Evolutionary conservation across 1,139 yeast species (phyloP).

Genomic region (Geotrichum bryndzae): DNA sequence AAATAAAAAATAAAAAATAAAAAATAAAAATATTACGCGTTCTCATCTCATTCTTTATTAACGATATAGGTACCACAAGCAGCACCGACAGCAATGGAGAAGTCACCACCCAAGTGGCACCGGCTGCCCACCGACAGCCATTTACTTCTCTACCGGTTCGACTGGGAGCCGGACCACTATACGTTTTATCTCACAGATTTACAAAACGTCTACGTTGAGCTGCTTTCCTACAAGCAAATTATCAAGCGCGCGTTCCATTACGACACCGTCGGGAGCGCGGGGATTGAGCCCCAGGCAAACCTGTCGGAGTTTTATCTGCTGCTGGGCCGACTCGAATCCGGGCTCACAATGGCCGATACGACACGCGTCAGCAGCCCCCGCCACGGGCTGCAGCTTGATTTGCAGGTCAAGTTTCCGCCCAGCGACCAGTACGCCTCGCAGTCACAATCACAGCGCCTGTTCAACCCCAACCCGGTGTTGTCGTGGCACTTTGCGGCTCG

Average conservation of each 20-base stretch:
- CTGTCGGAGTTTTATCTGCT: not conserved
- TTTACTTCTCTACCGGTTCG: constrained; percentile 11
- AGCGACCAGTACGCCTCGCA: not conserved
- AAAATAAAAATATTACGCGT: too few relatives aligned
- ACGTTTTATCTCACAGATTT: constrained; percentile 11
- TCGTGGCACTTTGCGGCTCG: constrained; percentile 4
- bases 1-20: too few relatives aligned
- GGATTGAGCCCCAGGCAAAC: constrained; percentile 3
- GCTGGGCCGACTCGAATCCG: not conserved
- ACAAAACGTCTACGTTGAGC: constrained; percentile 6
- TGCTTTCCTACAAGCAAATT: constrained; percentile 5
- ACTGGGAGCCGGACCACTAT: constrained; percentile 8
- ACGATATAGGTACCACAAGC: not conserved
- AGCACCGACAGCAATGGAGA: not conserved
- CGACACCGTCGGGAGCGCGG: not conserved
- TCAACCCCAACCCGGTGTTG: not conserved
- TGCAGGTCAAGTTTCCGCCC: not conserved
- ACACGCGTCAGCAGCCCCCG: not conserved
- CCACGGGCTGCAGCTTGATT: not conserved
- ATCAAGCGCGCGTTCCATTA: constrained; percentile 3
- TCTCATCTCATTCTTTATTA: too few relatives aligned
- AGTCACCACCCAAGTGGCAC: constrained; percentile 11
- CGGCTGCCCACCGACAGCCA: constrained; percentile 6
- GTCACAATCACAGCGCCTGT: not conserved
- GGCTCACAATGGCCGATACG: not conserved